Base-by-base conservation (phyloP, 768 basidiomycete species). In the Mycena maculata region DNA sequence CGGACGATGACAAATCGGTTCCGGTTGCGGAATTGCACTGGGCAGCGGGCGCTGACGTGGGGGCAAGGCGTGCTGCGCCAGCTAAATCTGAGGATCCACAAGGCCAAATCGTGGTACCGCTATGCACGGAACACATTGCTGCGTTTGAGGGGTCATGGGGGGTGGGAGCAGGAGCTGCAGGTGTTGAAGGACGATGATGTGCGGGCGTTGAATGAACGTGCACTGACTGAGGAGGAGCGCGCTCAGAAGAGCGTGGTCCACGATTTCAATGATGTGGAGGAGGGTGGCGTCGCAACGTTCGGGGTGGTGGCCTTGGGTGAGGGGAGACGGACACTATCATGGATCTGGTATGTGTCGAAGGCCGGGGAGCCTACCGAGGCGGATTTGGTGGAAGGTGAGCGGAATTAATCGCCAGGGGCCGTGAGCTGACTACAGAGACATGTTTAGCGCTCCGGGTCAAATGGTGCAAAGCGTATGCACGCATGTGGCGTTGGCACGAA, bases 401-500 rank as follows among this genome's bases (percentile, higher is more conserved):
- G 16, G 23, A 20, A 44, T 0, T 49, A n/a, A n/a, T n/a, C n/a
- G n/a, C n/a, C n/a, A n/a, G 13, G 5, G 20, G 56, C 1, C 15
- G 12, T 3, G 27, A 27, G n/a, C n/a, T n/a, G n/a, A n/a, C n/a
- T 10, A 2, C 25, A 20, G n/a, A n/a, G n/a, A n/a, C n/a, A n/a
- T n/a, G 50, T 53, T 33, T 36, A 54, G 52, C 56, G 31, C 30
- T 64, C 47, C 28, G 52, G 8, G 53, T 54, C n/a, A 33, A 54
- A 16, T 54, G 53, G 53, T 54, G 53, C 36, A 54, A 54, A 20
- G 30, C 22, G 45, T 59, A 62, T 9, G 50, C 52, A 5, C n/a
- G 66, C 2, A 55, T 59, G 30, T 39, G 42, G 16, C 60, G 60
- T 4, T 56, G 60, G 60, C 60, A 63, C 7, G 66, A 67, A 31